These are phyloP conservation scores for Pleomassaria siparia DNA, from an alignment of 2,329 filamentous ascomycete genomes.

Conservation along the genomic window DNA sequence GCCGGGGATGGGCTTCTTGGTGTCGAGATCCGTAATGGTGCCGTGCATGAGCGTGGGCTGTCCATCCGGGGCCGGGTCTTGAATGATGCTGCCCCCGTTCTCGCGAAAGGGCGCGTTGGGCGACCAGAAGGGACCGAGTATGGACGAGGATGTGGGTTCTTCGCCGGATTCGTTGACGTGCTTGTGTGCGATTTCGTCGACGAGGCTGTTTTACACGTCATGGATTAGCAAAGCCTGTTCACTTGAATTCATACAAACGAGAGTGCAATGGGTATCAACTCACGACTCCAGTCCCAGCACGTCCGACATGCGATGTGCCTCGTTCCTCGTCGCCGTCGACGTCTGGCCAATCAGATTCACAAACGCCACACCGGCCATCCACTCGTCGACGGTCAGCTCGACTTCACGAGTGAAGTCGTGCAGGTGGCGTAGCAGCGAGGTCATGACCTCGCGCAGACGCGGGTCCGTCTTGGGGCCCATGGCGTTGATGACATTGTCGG, in stretches of 20 bases:
- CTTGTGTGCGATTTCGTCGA: constrained; percentile 68
- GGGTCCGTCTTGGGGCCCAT: constrained; percentile 71
- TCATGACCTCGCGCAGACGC: constrained; percentile 65
- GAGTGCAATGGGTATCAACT: constrained; percentile 32
- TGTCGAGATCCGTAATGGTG: constrained; percentile 64
- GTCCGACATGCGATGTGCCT: constrained; percentile 72
- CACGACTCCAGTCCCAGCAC: constrained; percentile 73
- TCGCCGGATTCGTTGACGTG: constrained; percentile 62
- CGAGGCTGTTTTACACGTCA: constrained; percentile 49
- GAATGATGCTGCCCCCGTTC: constrained; percentile 67
- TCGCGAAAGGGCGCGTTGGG: constrained; percentile 73
- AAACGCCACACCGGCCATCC: constrained; percentile 73
- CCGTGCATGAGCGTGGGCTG: constrained; percentile 69
- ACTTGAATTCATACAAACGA: not conserved
- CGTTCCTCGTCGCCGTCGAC: constrained; percentile 69
- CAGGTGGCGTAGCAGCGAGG: constrained; percentile 67
- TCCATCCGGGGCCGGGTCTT: constrained; percentile 59
- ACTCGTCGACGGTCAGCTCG: constrained; percentile 75
- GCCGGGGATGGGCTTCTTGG: constrained; percentile 65
- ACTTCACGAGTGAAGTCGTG: constrained; percentile 79
- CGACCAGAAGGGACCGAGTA: constrained; percentile 78
- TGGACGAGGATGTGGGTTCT: constrained; percentile 71
- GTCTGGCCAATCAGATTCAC: constrained; percentile 74
- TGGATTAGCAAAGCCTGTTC: not conserved
- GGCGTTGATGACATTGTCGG: constrained; percentile 69